Evolutionary conservation across 805 yeast species (phyloP).

Genomic region (Teunomyces panamensis): DNA sequence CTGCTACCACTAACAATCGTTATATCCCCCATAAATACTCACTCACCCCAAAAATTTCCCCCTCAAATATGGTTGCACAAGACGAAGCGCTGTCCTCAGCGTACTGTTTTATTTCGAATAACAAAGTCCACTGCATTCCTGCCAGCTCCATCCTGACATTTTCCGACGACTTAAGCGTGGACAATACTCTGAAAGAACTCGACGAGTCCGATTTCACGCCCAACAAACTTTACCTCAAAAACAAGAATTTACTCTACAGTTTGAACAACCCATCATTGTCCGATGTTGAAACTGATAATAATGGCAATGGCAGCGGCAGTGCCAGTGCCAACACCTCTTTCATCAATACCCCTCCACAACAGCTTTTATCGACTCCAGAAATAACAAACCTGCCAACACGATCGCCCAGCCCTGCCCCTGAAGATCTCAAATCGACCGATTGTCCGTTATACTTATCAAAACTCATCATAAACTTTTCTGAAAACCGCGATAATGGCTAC

Average conservation of each 20-base stretch:
- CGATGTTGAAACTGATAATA: conserved; percentile 11
- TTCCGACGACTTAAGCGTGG: conserved; percentile 3
- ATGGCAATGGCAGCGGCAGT: no score
- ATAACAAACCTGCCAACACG: neutral
- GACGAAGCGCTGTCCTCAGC: conserved; percentile 15
- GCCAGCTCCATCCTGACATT: conserved; percentile 14
- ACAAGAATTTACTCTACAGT: conserved; percentile 22
- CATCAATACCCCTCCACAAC: neutral
- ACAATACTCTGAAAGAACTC: conserved; percentile 2
- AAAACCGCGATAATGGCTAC: conserved; percentile 30
- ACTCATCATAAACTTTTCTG: conserved; percentile 36
- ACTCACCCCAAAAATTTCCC: no score
- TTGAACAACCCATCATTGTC: conserved; percentile 26
- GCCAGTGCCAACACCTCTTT: neutral
- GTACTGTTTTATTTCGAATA: conserved; percentile 24
- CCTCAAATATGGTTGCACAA: neutral
- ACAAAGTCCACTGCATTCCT: conserved; percentile 25
- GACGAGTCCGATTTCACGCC: conserved; percentile 15
- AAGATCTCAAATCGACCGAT: conserved; percentile 9
- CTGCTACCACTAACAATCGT: neutral
- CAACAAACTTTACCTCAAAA: conserved; percentile 13
- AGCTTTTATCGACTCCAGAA: neutral
- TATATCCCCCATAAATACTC: no score
- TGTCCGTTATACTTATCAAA: conserved; percentile 50
- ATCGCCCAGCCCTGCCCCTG: conserved; percentile 6